Evolutionary conservation across 2,329 filamentous ascomycete genomes (phyloP).

Genomic region (Aspergillus viridinutans): DNA sequence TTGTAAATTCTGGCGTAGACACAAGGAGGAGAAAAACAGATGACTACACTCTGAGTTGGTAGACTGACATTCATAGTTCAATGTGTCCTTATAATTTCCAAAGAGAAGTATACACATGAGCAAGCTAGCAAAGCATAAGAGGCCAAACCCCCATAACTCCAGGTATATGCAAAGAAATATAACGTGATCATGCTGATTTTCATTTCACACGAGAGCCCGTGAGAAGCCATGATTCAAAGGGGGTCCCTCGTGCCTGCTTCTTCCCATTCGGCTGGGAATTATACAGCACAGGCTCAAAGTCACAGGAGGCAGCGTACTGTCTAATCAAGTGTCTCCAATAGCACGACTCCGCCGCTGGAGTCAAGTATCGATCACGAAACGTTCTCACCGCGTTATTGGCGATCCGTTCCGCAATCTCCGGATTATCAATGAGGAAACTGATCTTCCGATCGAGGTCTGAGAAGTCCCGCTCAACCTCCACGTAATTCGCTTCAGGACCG

Average conservation of each 20-base stretch:
- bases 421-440: constrained; percentile 41
- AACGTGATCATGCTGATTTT: background rate
- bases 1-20: background rate
- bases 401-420: constrained; percentile 45
- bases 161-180: background rate
- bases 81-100: background rate
- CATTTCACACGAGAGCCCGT: constrained; percentile 2
- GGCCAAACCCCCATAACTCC: constrained; percentile 4
- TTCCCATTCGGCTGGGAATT: constrained; percentile 24
- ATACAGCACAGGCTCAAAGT: constrained; percentile 39
- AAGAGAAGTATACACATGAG: background rate
- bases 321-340: constrained; percentile 51
- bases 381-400: constrained; percentile 46
- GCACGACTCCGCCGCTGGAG: constrained; percentile 52
- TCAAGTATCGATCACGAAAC: constrained; percentile 52
- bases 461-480: constrained; percentile 51
- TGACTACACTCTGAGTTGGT: background rate
- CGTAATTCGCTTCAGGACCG: constrained; percentile 48
- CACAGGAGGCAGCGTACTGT: constrained; percentile 35
- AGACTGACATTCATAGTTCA: background rate
- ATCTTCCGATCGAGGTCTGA: constrained; percentile 50
- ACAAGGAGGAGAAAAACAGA: background rate
- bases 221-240: constrained; percentile 42
- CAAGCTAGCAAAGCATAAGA: background rate
- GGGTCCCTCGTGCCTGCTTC: constrained; percentile 29